Conservation (phyloP, 2,329 filamentous ascomycete genomes). For the Metarhizium sp. region DNA sequence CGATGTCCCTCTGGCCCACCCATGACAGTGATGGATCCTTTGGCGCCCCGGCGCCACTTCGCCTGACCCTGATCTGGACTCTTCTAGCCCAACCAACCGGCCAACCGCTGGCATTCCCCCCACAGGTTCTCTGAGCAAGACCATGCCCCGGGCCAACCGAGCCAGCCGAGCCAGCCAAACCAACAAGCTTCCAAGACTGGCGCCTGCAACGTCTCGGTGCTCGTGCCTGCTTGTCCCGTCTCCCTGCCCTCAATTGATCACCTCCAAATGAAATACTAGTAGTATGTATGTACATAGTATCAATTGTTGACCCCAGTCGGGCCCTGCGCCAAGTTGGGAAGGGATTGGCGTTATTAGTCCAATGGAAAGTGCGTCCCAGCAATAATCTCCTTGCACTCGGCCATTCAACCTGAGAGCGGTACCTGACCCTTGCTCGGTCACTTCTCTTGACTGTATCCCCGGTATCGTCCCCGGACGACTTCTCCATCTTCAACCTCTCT, state of each 20-base stretch:
- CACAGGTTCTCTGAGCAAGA: neutral
- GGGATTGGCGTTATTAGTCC: neutral
- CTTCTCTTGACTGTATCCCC: neutral
- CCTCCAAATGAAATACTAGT: too few relatives aligned
- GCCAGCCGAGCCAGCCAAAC: too few relatives aligned
- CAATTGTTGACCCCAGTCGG: too few relatives aligned
- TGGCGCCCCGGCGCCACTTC: too few relatives aligned
- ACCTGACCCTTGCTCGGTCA: neutral
- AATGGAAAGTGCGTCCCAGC: neutral
- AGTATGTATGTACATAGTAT: too few relatives aligned
- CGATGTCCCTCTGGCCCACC: too few relatives aligned
- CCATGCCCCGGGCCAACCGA: too few relatives aligned
- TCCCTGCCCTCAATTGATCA: too few relatives aligned
- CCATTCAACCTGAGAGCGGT: neutral
- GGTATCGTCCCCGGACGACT: neutral
- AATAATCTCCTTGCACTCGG: neutral
- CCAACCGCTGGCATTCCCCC: conserved; percentile 8
- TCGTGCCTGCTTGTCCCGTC: too few relatives aligned
- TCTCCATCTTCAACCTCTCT: neutral
- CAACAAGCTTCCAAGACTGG: too few relatives aligned
- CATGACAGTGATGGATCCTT: too few relatives aligned
- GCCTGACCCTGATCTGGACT: neutral
- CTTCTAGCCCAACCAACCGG: neutral
- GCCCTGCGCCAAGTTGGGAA: neutral
- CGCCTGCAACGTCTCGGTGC: too few relatives aligned